Evolutionary conservation across 129 eudicot species (phyloP).

Genomic region (Chrysanthemum makinoi): DNA sequence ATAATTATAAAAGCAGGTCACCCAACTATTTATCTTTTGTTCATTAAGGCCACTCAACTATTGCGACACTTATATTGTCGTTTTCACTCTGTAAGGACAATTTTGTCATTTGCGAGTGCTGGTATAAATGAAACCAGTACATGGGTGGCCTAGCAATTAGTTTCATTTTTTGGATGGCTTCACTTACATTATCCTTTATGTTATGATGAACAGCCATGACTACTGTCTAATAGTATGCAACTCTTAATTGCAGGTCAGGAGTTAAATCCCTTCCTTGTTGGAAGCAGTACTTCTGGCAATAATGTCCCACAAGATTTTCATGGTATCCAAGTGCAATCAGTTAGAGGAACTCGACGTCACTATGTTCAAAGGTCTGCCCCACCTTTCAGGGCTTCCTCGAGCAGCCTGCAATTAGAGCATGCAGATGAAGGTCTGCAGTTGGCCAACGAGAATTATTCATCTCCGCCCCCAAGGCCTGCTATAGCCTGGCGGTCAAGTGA

Average conservation of each 20-base stretch:
- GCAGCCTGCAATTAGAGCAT: constrained; percentile 35
- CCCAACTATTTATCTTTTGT: too few relatives aligned
- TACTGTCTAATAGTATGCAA: too few relatives aligned
- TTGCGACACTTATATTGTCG: too few relatives aligned
- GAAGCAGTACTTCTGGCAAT: constrained; percentile 37
- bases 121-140: too few relatives aligned
- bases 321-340: constrained; percentile 30
- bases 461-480: constrained; percentile 38
- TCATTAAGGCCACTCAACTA: too few relatives aligned
- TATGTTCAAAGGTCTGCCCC: constrained; percentile 45
- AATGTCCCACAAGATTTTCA: constrained; percentile 37
- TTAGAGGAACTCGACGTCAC: constrained; percentile 41
- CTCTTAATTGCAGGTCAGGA: constrained; percentile 42
- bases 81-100: too few relatives aligned
- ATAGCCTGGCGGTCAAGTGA: constrained; percentile 41
- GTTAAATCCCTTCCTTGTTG: constrained; percentile 34
- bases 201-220: too few relatives aligned
- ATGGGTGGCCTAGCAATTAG: too few relatives aligned
- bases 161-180: too few relatives aligned
- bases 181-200: too few relatives aligned
- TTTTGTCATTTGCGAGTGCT: too few relatives aligned
- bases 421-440: constrained; percentile 46
- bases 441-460: constrained; percentile 34
- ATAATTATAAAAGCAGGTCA: neutral
- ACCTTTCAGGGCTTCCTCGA: constrained; percentile 39